phyloP scores from a whole-genome alignment of 768 basidiomycete species.

The Infundibulicybe gibba region DNA sequence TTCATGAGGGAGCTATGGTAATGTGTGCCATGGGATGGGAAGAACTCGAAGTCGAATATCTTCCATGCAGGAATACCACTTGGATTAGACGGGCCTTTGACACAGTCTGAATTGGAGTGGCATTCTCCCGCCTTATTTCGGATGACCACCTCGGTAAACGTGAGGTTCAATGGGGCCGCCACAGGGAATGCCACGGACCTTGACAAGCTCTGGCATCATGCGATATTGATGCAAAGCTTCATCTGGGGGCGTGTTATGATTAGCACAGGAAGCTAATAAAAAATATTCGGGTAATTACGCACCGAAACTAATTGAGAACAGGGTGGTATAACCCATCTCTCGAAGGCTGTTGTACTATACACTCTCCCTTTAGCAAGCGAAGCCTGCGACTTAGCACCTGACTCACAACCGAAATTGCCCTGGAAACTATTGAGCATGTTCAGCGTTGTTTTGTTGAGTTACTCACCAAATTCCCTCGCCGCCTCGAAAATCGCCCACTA shows the following conservation, averaged over 20 bases:
- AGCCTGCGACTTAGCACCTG: too few species aligned
- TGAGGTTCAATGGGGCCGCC: not conserved
- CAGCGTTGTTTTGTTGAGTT: too few species aligned
- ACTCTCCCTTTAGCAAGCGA: not conserved
- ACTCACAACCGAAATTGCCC: too few species aligned
- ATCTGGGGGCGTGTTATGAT: conserved; percentile 5
- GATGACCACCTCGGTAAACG: conserved; percentile 19
- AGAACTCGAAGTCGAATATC: conserved; percentile 26
- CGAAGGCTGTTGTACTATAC: conserved; percentile 20
- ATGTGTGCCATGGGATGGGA: conserved; percentile 13
- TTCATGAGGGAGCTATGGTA: conserved; percentile 13
- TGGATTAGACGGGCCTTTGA: conserved; percentile 21
- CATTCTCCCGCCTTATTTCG: conserved; percentile 20
- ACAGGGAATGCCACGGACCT: conserved; percentile 12
- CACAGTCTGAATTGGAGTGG: conserved; percentile 20
- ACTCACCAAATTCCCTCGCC: conserved; percentile 29
- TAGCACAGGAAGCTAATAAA: not conserved
- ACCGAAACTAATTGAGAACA: conserved; percentile 19
- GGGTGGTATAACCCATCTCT: conserved; percentile 18
- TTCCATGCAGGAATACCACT: conserved; percentile 33
- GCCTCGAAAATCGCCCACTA: conserved; percentile 13
- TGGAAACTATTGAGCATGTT: not conserved
- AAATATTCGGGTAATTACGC: not conserved
- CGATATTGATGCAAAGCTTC: conserved; percentile 23
- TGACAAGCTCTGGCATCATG: conserved; percentile 27